These are phyloP conservation scores for Aspergillus sp. DNA, from an alignment of 2,329 filamentous ascomycete species.

Conservation along the genomic window DNA sequence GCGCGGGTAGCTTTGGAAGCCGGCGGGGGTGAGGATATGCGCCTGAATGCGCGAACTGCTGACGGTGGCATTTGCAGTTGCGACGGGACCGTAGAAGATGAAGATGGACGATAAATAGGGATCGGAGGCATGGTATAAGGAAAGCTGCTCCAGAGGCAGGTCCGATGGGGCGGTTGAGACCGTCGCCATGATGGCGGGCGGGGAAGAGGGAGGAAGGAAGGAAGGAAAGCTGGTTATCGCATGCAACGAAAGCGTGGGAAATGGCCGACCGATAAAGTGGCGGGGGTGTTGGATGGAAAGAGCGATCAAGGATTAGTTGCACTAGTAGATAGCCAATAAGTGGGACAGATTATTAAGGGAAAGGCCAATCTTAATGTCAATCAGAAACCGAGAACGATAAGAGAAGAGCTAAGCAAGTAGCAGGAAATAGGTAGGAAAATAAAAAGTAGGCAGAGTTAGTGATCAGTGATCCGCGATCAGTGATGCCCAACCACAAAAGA, in stretches of 20 bases:
- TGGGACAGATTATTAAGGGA: conserved; percentile 10
- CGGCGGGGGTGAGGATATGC: conserved; percentile 86
- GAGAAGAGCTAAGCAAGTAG: no score
- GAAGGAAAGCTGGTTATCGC: not conserved
- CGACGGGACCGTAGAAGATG: conserved; percentile 89
- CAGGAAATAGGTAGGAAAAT: no score
- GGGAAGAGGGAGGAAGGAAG: conserved; percentile 4
- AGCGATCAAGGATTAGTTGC: conserved; percentile 3
- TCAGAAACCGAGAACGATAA: not conserved
- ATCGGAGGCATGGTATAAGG: conserved; percentile 87
- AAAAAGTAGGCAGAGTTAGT: no score
- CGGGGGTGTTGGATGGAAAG: conserved; percentile 3
- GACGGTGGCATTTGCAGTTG: conserved; percentile 80
- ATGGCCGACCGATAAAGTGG: not conserved
- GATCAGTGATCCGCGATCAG: no score
- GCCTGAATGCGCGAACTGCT: conserved; percentile 94
- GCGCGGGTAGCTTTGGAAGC: conserved; percentile 84
- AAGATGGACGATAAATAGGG: conserved; percentile 77
- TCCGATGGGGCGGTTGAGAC: conserved; percentile 73
- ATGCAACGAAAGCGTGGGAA: conserved; percentile 14
- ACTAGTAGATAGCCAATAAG: not conserved
- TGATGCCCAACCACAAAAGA: no score
- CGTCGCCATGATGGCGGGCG: conserved; percentile 69
- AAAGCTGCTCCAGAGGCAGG: conserved; percentile 77
- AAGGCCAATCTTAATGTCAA: conserved; percentile 5